phyloP scores from a whole-genome alignment of 768 basidiomycete genomes.

The Boletus eberwhitei region DNA sequence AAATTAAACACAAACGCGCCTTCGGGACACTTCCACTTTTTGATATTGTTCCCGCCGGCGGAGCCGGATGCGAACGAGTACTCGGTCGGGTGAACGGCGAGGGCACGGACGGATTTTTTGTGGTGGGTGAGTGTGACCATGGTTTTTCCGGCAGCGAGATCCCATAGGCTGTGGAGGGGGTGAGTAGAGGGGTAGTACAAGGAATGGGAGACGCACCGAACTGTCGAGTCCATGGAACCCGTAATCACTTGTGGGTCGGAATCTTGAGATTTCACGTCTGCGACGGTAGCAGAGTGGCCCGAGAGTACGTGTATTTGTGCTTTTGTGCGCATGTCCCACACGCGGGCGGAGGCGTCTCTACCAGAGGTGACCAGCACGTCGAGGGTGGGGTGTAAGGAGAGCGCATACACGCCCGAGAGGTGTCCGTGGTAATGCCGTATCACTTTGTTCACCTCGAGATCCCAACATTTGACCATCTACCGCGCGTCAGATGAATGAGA shows the following conservation, averaged over 20 bases:
- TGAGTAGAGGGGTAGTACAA: neutral
- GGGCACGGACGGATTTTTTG: conserved; percentile 94
- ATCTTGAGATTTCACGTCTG: conserved; percentile 94
- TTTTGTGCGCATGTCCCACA: conserved; percentile 99
- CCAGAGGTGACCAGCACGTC: conserved; percentile 95
- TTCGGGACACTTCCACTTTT: conserved; percentile 99
- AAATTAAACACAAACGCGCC: conserved; percentile 97
- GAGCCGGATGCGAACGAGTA: conserved; percentile 95
- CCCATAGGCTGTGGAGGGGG: conserved; percentile 69
- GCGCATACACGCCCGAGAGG: conserved; percentile 93
- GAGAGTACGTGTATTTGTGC: conserved; percentile 90
- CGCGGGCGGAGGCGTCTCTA: conserved; percentile 93
- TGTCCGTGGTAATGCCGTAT: conserved; percentile 99
- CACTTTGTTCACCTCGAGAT: conserved; percentile 97
- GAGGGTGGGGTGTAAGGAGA: conserved; percentile 91
- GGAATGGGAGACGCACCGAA: conserved; percentile 52
- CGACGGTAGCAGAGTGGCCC: conserved; percentile 93
- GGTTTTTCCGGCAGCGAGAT: conserved; percentile 95
- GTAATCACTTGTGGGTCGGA: conserved; percentile 98
- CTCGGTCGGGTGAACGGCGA: conserved; percentile 94
- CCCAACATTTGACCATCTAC: conserved; percentile 99
- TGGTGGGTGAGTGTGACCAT: conserved; percentile 98
- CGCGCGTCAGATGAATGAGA: neutral
- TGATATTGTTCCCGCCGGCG: conserved; percentile 99
- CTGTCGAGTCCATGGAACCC: conserved; percentile 96